These are phyloP conservation scores for Cutaneotrichosporon dermatis DNA, from an alignment of 1,284 basidiomycete genomes.

Conservation along the genomic window DNA sequence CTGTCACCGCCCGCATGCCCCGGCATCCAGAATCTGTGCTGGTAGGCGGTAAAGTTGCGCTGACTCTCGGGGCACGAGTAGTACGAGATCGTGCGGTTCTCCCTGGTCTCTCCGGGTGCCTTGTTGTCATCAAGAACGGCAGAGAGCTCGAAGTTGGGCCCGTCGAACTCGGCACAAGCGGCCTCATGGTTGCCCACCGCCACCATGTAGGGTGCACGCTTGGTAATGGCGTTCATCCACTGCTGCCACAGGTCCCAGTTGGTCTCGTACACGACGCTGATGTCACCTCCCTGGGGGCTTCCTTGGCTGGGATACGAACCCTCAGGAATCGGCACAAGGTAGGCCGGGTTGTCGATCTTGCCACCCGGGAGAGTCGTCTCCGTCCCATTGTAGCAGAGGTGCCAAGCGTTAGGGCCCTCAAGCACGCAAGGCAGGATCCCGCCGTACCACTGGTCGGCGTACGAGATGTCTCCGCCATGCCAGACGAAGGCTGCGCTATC, in stretches of 20 bases:
- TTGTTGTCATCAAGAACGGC: constrained; percentile 20
- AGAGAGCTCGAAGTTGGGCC: constrained; percentile 22
- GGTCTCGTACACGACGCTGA: constrained; percentile 29
- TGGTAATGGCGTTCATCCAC: constrained; percentile 38
- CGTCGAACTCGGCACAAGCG: constrained; percentile 27
- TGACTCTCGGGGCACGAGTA: constrained; percentile 25
- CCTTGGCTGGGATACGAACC: constrained; percentile 30
- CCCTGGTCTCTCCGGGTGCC: constrained; percentile 6
- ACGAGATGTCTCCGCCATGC: constrained; percentile 45
- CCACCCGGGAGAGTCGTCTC: constrained; percentile 9
- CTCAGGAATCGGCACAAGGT: constrained; percentile 24
- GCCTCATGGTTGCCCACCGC: constrained; percentile 24
- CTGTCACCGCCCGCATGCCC: constrained; percentile 13
- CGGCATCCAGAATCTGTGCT: constrained; percentile 36
- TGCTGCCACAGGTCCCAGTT: constrained; percentile 46
- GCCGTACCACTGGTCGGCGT: constrained; percentile 43
- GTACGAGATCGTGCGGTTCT: constrained; percentile 17
- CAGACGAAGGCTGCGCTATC: constrained; percentile 28
- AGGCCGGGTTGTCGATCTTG: constrained; percentile 19
- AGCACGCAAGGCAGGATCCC: constrained; percentile 22
- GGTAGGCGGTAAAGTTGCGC: constrained; percentile 31
- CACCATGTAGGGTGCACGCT: constrained; percentile 31
- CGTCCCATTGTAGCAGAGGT: constrained; percentile 34
- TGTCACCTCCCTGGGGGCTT: constrained; percentile 29
- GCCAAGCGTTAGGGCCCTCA: constrained; percentile 1